Base-by-base conservation (phyloP, 1,284 basidiomycete genomes). In the Marasmius tenuissimus region DNA sequence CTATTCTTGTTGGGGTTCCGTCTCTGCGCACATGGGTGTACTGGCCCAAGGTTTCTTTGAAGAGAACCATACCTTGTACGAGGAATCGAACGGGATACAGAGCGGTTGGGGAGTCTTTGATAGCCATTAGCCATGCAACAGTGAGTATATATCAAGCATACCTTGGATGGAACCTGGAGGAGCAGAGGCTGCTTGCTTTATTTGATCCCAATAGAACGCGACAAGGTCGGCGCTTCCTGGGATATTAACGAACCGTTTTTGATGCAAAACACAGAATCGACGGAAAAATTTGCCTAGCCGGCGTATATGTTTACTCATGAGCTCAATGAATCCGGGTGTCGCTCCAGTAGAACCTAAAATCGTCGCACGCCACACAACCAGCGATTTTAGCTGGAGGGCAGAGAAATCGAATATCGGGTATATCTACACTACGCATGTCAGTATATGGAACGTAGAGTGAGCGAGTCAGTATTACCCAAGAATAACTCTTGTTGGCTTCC, bases 31-130 rank as follows among this genome's bases (percentile, higher is more conserved):
- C 73, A 4, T 87, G 84, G 1, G 86, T 82, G 89, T 90, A 93
- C 69, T 88, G 88, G 18, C 85, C 81, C 20, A 93, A 79, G 63
- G 85, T 91, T 62, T 96, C 94, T 71, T 93, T 94, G 79, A 96
- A 95, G 3, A 97, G 76, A 1, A 92, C 87, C 86, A 97, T 89
- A 0, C 91, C 92, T 66, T 95, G 90, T 0, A 96, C 89, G 59
- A 96, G 78, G 70, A 94, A 90, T 5, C 89, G 85, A n/a, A 90
- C 79, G 33, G 92, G 92, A 70, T 86, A 92, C 0, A 87, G 74
- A 1, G 86, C 88, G 62, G 76, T 74, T 42, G 74, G 72, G 2
- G 77, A 81, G 67, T 89, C 85, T 66, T 33, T 22, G 27, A 12
- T 34, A 14, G 18, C 7, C 34, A 42, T 49, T 8, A 45, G 34